Percentiles rank a stretch among this genome's conserved stretches.
Evolutionary conservation across 2,329 filamentous ascomycete species (phyloP).

Genomic region (Fusarium sp.): DNA sequence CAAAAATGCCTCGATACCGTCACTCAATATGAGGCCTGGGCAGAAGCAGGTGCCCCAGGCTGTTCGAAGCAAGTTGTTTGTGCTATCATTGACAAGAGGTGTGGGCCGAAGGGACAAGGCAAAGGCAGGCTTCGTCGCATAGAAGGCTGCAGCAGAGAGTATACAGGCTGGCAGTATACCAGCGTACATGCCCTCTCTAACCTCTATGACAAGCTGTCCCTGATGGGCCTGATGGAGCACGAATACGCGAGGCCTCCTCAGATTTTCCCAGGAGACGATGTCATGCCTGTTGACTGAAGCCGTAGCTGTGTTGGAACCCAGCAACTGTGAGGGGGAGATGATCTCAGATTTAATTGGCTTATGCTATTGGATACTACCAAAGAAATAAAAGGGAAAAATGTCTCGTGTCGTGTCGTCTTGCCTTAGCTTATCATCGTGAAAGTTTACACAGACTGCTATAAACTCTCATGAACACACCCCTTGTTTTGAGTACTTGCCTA

Average conservation of each 20-base stretch:
- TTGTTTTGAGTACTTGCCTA: no score
- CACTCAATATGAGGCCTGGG: not conserved
- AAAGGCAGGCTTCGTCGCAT: not conserved
- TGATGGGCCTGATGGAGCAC: not conserved
- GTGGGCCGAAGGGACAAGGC: not conserved
- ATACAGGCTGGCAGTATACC: constrained; percentile 22
- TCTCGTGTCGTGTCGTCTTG: no score
- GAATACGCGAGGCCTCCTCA: not conserved
- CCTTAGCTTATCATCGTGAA: no score
- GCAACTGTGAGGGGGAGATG: no score
- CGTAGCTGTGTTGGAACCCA: no score
- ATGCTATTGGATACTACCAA: no score
- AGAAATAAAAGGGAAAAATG: no score
- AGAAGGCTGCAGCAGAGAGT: not conserved
- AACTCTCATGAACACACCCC: no score
- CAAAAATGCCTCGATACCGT: constrained; percentile 10
- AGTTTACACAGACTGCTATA: no score
- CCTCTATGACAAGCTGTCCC: constrained; percentile 1
- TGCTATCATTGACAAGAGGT: not conserved
- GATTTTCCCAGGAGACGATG: not conserved
- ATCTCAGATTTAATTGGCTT: no score
- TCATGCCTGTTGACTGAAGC: not conserved
- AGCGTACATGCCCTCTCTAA: not conserved
- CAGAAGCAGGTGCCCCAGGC: not conserved
- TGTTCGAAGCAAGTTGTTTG: rapidly evolving